These are phyloP conservation scores for Kuraishia capsulata DNA, from an alignment of 805 yeast genomes.

Conservation along the genomic window DNA sequence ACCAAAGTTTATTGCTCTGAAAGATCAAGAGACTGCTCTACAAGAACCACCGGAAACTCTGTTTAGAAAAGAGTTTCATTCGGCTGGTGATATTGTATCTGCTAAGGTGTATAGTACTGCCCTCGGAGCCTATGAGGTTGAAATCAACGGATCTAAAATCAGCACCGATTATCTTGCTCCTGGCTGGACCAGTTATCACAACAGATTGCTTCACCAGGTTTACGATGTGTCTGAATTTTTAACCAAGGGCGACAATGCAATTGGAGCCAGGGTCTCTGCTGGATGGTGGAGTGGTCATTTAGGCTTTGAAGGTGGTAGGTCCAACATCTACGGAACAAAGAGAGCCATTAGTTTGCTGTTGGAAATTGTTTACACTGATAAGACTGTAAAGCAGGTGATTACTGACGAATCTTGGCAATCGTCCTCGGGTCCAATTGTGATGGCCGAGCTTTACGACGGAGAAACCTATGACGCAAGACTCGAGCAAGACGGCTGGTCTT, in stretches of 20 bases:
- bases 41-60: background rate
- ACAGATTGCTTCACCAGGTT: slow-evolving; percentile 12
- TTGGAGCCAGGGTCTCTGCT: slow-evolving; percentile 13
- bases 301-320: slow-evolving; percentile 16
- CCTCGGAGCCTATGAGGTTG: slow-evolving; percentile 13
- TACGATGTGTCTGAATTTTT: slow-evolving; percentile 11
- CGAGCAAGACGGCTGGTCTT: slow-evolving; percentile 11
- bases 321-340: slow-evolving; percentile 12
- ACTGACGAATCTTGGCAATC: slow-evolving; percentile 13
- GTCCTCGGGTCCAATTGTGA: slow-evolving; percentile 10
- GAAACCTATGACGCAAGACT: slow-evolving; percentile 14
- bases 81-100: background rate
- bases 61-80: background rate
- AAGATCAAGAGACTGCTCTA: background rate
- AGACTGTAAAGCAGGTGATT: slow-evolving; percentile 5
- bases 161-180: slow-evolving; percentile 14
- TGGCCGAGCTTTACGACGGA: slow-evolving; percentile 16
- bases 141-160: slow-evolving; percentile 12
- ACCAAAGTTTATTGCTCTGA: background rate
- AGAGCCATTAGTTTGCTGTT: slow-evolving; percentile 12
- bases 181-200: slow-evolving; percentile 17
- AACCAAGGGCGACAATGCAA: slow-evolving; percentile 7
- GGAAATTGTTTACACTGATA: slow-evolving; percentile 4
- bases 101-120: slow-evolving; percentile 12
- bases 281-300: slow-evolving; percentile 18